Base-by-base conservation (phyloP, 1,284 basidiomycete genomes). In the Stereum hirsutum region DNA sequence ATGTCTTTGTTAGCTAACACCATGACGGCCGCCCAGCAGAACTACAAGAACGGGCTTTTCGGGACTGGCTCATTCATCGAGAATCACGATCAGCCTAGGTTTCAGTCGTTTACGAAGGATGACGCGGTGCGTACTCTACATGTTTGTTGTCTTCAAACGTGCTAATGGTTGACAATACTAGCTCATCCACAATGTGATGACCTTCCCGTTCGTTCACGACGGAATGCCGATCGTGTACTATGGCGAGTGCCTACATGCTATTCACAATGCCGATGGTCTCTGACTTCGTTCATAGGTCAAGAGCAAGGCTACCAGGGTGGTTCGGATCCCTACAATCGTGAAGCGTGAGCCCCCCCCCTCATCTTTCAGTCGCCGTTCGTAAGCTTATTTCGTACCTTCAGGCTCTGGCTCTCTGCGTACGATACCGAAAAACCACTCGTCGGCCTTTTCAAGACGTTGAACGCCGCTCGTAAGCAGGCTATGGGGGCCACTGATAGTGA, bases 331-430 rank as follows among this genome's bases (percentile, higher is more conserved):
- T 47, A 38, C 17, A 82, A 80, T 52, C 78, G 78, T 40, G 80
- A 81, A 60, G 73, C 79, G 75, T 76, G 49, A 57, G 71, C 65
- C 14, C 24, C 21, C 42, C 20, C 43, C 7, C n/a, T n/a, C n/a
- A n/a, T n/a, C n/a, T n/a, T n/a, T n/a, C n/a, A 40, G 10, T n/a
- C 11, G 36, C 48, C 31, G 52, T 45, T 34, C 38, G 33, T 2
- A 12, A n/a, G 21, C n/a, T n/a, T n/a, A n/a, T n/a, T n/a, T n/a
- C n/a, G n/a, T n/a, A n/a, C n/a, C n/a, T 30, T 2, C 41, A 81
- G 78, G 8, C 62, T 82, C n/a, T 82, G 79, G 78, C 59, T 69
- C 10, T 68, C 72, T 5, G 70, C 64, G 19, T 81, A 75, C 49
- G 54, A 63, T 25, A 62, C 65, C n/a, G 59, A 70, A 44, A 70